Percentiles rank a stretch among this genome's conserved stretches.
These are phyloP conservation scores for Panaeolus papilionaceus DNA, from an alignment of 768 basidiomycete genomes.

Conservation along the genomic window DNA sequence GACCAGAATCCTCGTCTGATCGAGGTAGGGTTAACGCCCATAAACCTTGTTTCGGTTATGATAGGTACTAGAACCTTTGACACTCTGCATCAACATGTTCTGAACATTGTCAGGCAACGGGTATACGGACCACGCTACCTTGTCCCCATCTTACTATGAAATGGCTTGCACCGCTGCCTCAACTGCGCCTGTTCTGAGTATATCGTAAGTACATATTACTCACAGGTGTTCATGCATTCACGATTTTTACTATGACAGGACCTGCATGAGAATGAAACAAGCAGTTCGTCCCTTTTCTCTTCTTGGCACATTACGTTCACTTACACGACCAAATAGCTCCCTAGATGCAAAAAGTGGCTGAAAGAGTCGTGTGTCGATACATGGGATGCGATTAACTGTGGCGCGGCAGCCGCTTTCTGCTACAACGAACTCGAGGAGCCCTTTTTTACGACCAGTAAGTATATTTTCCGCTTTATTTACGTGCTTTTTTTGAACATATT, in stretches of 20 bases:
- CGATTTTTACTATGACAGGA: constrained; percentile 27
- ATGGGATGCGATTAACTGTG: constrained; percentile 70
- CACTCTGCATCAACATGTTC: not conserved
- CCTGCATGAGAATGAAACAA: constrained; percentile 65
- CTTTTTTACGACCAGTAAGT: constrained; percentile 47
- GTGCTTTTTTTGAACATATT: not conserved
- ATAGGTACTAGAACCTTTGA: constrained; percentile 52
- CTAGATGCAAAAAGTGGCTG: constrained; percentile 67
- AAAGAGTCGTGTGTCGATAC: constrained; percentile 62
- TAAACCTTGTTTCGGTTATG: constrained; percentile 76
- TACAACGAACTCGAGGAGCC: constrained; percentile 50
- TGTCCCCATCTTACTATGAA: constrained; percentile 33
- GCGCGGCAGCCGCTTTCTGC: constrained; percentile 70
- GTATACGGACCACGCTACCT: not conserved
- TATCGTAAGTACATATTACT: constrained; percentile 49
- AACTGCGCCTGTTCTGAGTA: constrained; percentile 51
- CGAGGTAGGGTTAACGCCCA: constrained; percentile 55
- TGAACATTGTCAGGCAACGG: constrained; percentile 19
- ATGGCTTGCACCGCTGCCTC: constrained; percentile 62
- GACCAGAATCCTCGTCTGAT: constrained; percentile 69
- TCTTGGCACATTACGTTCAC: not conserved
- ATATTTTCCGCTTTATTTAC: not conserved
- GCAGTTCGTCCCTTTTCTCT: constrained; percentile 44
- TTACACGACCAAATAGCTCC: constrained; percentile 45
- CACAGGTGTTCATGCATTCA: not conserved